These are phyloP conservation scores for Yarrowia divulgata DNA, from an alignment of 805 yeast genomes.

Conservation along the genomic window DNA sequence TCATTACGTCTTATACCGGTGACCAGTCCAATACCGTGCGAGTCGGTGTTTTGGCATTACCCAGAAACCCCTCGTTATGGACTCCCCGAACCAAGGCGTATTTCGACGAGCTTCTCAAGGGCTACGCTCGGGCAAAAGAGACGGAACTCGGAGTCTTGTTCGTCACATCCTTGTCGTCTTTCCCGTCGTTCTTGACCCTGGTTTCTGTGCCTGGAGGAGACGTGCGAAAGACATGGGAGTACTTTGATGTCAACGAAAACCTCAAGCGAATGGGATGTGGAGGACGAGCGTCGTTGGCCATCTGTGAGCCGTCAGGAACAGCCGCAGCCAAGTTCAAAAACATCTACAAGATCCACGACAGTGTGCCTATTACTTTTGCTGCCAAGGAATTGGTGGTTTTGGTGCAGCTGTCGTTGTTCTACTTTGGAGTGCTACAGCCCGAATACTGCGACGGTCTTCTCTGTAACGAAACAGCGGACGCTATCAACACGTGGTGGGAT, in stretches of 20 bases:
- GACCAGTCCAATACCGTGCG: slow-evolving; percentile 67
- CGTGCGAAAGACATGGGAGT: slow-evolving; percentile 57
- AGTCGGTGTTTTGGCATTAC: slow-evolving; percentile 66
- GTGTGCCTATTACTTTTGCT: slow-evolving; percentile 67
- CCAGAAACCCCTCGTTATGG: slow-evolving; percentile 57
- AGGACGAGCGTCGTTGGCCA: slow-evolving; percentile 79
- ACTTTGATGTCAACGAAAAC: slow-evolving; percentile 76
- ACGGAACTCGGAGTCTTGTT: slow-evolving; percentile 68
- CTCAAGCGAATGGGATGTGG: slow-evolving; percentile 80
- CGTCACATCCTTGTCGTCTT: slow-evolving; percentile 80
- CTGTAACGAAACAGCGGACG: slow-evolving; percentile 77
- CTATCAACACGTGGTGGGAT: slow-evolving; percentile 83
- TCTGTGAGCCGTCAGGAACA: slow-evolving; percentile 76
- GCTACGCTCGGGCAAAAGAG: slow-evolving; percentile 72
- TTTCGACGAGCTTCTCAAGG: slow-evolving; percentile 68
- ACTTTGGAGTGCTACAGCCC: slow-evolving; percentile 75
- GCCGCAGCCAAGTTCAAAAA: slow-evolving; percentile 82
- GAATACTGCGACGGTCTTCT: slow-evolving; percentile 81
- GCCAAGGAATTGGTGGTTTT: slow-evolving; percentile 75
- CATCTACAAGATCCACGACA: slow-evolving; percentile 62
- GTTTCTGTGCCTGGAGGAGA: slow-evolving; percentile 63
- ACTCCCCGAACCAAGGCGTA: slow-evolving; percentile 63
- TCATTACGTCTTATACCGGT: slow-evolving; percentile 87
- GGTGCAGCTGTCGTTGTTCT: slow-evolving; percentile 77
- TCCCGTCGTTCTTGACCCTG: slow-evolving; percentile 76